Conservation (phyloP, 768 basidiomycete species). For the Lactarius trivialis region DNA sequence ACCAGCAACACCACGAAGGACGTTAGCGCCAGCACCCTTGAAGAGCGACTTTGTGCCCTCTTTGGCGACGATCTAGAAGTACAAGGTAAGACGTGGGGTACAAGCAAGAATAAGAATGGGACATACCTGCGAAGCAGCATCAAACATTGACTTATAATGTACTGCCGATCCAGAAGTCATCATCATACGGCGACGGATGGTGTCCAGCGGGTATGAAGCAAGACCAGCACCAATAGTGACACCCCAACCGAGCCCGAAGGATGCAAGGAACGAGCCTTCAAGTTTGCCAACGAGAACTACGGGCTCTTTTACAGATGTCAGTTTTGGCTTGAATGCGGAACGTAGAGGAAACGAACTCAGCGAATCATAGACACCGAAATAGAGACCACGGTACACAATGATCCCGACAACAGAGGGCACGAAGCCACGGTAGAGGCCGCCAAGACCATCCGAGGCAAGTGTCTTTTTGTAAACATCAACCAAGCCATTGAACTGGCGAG, state of each 20-base stretch:
- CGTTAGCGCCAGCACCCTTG: conserved; percentile 95
- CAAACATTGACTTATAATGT: conserved; percentile 99
- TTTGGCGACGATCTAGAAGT: conserved; percentile 68
- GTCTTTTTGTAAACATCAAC: conserved; percentile 98
- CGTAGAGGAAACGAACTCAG: conserved; percentile 53
- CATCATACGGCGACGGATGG: conserved; percentile 99
- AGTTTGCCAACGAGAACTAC: conserved; percentile 95
- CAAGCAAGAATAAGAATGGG: neutral
- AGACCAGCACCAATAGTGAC: conserved; percentile 99
- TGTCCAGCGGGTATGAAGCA: conserved; percentile 92
- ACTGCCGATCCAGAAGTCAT: conserved; percentile 95
- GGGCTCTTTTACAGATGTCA: conserved; percentile 56
- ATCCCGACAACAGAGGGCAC: conserved; percentile 99
- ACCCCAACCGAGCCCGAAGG: conserved; percentile 97
- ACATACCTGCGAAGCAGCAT: conserved; percentile 70
- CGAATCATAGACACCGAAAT: conserved; percentile 96
- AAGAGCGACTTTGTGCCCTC: conserved; percentile 95
- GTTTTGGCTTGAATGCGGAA: neutral
- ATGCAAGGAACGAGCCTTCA: conserved; percentile 94
- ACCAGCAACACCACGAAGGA: conserved; percentile 98
- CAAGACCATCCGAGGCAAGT: conserved; percentile 93
- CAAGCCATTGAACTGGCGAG: conserved; percentile 98
- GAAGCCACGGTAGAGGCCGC: conserved; percentile 99
- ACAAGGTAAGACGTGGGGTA: neutral
- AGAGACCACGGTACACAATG: conserved; percentile 99